These are phyloP conservation scores for Cryptococcus sp. DNA, from an alignment of 1,284 basidiomycete genomes.

Conservation along the genomic window DNA sequence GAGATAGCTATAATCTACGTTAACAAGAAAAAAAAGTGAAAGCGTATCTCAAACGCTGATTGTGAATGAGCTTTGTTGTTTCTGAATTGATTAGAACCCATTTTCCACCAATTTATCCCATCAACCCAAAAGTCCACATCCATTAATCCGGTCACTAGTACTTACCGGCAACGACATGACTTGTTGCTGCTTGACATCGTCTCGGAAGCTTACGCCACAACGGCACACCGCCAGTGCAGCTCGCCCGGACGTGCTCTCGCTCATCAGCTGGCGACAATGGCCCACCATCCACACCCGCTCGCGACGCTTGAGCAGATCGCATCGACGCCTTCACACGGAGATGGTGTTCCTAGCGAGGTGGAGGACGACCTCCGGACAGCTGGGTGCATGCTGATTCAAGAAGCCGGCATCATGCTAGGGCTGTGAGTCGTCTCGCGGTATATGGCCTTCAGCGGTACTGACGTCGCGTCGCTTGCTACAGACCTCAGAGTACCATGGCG, in stretches of 20 bases:
- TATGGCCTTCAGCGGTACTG: not conserved
- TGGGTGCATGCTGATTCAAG: conserved; percentile 90
- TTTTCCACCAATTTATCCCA: conserved; percentile 17
- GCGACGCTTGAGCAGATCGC: conserved; percentile 77
- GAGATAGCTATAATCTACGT: too few relatives aligned
- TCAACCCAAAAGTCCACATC: not conserved
- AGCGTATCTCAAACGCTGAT: not conserved
- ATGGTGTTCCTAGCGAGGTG: conserved; percentile 75
- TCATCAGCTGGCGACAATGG: conserved; percentile 46
- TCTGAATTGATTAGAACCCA: conserved; percentile 4
- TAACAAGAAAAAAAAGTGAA: not conserved
- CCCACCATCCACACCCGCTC: conserved; percentile 73
- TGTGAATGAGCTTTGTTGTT: conserved; percentile 10
- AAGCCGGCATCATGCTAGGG: conserved; percentile 85
- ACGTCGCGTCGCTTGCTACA: conserved; percentile 45
- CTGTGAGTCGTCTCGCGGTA: conserved; percentile 63
- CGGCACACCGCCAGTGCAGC: not conserved
- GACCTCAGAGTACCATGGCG: conserved; percentile 94
- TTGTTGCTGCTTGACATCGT: too few relatives aligned
- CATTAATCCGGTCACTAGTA: too few relatives aligned
- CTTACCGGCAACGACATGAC: too few relatives aligned
- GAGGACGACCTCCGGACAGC: conserved; percentile 84
- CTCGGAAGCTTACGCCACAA: not conserved
- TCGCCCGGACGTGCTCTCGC: too few relatives aligned
- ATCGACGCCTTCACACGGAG: conserved; percentile 73